phyloP scores from a whole-genome alignment of 108 stramenopile genomes.

The Skeletonema potamos region DNA sequence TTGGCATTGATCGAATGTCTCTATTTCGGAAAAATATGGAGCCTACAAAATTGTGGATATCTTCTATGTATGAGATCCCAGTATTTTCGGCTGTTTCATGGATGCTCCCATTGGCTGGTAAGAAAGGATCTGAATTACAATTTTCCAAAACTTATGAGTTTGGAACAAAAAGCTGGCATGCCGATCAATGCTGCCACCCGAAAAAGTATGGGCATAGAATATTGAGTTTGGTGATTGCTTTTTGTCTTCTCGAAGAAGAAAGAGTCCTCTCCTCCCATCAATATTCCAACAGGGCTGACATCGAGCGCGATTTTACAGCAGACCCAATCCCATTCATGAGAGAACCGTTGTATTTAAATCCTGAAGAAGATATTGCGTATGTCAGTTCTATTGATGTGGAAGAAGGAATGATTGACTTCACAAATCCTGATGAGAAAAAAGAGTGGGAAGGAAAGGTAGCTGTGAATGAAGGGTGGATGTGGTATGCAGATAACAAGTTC shows the following conservation, averaged over 20 bases:
- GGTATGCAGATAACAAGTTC: constrained; percentile 37
- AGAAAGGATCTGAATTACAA: constrained; percentile 18
- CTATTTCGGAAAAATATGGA: constrained; percentile 23
- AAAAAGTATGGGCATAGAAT: constrained; percentile 14
- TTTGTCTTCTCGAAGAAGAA: constrained; percentile 36
- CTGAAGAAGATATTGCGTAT: constrained; percentile 31
- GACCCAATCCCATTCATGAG: constrained; percentile 8
- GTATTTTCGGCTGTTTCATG: constrained; percentile 30
- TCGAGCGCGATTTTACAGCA: constrained; percentile 32
- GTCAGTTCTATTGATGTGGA: background rate
- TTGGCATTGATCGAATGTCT: background rate
- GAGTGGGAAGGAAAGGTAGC: constrained; percentile 14
- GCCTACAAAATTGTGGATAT: constrained; percentile 30
- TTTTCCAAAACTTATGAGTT: constrained; percentile 19
- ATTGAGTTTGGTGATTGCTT: constrained; percentile 28
- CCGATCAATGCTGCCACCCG: constrained; percentile 35
- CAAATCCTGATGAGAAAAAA: constrained; percentile 23
- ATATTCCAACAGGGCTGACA: constrained; percentile 4
- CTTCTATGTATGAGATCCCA: constrained; percentile 37
- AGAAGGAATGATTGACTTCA: constrained; percentile 21
- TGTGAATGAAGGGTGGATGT: constrained; percentile 24
- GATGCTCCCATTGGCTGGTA: constrained; percentile 41
- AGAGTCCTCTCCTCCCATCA: constrained; percentile 1
- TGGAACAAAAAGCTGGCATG: constrained; percentile 17
- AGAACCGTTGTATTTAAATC: constrained; percentile 36